Percentiles rank a stretch among this genome's conserved stretches.
These are phyloP conservation scores for Termitomyces sp. DNA, from an alignment of 1,284 basidiomycete species.

Conservation along the genomic window DNA sequence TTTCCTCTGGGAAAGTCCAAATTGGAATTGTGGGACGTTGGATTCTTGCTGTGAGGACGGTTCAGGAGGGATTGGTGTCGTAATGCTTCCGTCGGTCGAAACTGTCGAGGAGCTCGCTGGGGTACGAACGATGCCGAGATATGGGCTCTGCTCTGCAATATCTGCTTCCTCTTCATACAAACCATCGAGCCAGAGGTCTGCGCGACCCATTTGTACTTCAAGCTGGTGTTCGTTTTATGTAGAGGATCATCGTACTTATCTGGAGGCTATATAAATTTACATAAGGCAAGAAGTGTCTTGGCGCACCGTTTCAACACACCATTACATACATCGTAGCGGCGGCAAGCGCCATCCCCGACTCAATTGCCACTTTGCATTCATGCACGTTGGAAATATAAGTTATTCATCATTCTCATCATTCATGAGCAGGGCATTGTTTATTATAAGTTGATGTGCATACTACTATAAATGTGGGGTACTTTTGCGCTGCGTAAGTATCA, in stretches of 20 bases:
- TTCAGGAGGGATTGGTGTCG: slow-evolving; percentile 16
- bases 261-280: neutral
- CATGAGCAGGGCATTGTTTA: too few relatives aligned
- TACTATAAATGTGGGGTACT: too few relatives aligned
- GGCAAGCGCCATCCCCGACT: too few relatives aligned
- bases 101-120: slow-evolving; percentile 19
- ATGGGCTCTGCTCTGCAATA: slow-evolving; percentile 20
- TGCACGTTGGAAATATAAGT: too few relatives aligned
- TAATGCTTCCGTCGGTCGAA: slow-evolving; percentile 16
- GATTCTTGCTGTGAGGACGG: slow-evolving; percentile 15
- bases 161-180: slow-evolving; percentile 21
- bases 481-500: too few relatives aligned
- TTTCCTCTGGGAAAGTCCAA: slow-evolving; percentile 14
- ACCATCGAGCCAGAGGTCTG: slow-evolving; percentile 18
- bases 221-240: slow-evolving; percentile 6
- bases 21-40: slow-evolving; percentile 13
- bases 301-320: too few relatives aligned
- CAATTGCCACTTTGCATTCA: too few relatives aligned
- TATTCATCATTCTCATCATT: too few relatives aligned
- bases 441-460: too few relatives aligned
- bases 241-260: neutral
- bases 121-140: slow-evolving; percentile 13
- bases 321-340: too few relatives aligned
- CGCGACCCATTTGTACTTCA: slow-evolving; percentile 11
- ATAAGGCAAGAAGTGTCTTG: neutral